Conservation (phyloP, 23 red algal genomes). For the Gracilariopsis chorda region DNA sequence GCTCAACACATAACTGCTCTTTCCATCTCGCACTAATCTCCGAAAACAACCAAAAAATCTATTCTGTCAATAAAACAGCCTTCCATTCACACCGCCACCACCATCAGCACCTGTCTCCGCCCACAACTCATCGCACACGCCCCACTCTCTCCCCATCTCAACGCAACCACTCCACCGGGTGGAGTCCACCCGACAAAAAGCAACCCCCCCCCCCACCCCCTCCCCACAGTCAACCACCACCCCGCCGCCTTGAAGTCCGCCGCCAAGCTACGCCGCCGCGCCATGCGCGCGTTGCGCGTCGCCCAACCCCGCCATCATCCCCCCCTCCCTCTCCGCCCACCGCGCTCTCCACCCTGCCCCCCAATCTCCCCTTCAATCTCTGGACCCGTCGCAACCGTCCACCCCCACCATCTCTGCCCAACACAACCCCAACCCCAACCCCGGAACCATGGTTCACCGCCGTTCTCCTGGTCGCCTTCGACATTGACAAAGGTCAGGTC, state of each 20-base stretch:
- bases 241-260: conserved; percentile 10
- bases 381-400: background rate
- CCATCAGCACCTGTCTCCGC: too few relatives aligned
- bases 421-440: background rate
- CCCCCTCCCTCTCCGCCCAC: background rate
- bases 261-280: conserved; percentile 29
- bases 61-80: too few relatives aligned
- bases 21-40: too few relatives aligned
- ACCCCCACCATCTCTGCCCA: background rate
- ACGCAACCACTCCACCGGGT: too few relatives aligned
- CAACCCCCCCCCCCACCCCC: background rate
- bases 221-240: background rate
- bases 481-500: conserved; percentile 44
- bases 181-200: too few relatives aligned
- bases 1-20: background rate
- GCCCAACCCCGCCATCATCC: background rate
- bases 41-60: too few relatives aligned
- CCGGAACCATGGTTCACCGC: conserved; percentile 29
- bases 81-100: too few relatives aligned
- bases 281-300: conserved; percentile 22
- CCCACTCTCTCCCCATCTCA: too few relatives aligned
- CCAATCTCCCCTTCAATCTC: background rate
- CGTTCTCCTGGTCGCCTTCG: conserved; percentile 39
- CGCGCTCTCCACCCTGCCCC: conserved; percentile 12
- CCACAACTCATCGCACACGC: too few relatives aligned